A percentile compares a stretch with the other conserved stretches of the same genome.
Evolutionary conservation across 2,329 filamentous ascomycete genomes (phyloP).

Genomic region (Xylariaceae sp.): DNA sequence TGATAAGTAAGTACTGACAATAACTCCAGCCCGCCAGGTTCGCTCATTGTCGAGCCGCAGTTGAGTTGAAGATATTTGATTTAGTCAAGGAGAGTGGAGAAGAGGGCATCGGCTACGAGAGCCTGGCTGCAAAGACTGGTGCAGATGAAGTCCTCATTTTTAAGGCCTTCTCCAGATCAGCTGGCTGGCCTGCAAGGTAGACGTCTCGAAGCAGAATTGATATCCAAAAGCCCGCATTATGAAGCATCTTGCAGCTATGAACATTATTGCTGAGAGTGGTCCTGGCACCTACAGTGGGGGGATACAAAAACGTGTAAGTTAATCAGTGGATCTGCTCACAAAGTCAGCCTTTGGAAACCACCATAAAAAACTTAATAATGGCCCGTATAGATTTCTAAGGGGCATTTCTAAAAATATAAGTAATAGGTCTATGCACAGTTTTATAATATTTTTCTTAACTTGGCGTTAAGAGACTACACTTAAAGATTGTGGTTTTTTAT

Average conservation of each 20-base stretch:
- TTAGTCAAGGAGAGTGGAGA: conserved; percentile 20
- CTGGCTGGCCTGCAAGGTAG: conserved; percentile 2
- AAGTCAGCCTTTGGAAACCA: too few relatives aligned
- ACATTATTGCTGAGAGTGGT: conserved; percentile 22
- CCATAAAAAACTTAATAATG: too few relatives aligned
- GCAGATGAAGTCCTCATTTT: conserved; percentile 21
- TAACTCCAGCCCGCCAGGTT: conserved; percentile 27
- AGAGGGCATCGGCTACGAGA: conserved; percentile 16
- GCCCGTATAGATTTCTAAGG: too few relatives aligned
- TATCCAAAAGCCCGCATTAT: conserved; percentile 20
- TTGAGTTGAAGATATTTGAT: conserved; percentile 29
- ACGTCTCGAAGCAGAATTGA: neutral
- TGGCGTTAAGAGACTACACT: too few relatives aligned
- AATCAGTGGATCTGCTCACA: too few relatives aligned
- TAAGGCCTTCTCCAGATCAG: too few relatives aligned
- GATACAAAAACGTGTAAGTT: too few relatives aligned
- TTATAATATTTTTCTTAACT: too few relatives aligned
- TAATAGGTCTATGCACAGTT: too few relatives aligned
- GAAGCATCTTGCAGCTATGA: conserved; percentile 31
- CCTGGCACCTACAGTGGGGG: conserved; percentile 22
- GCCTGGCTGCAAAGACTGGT: conserved; percentile 22
- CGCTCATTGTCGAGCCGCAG: conserved; percentile 27
- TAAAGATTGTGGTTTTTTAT: too few relatives aligned
- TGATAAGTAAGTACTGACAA: conserved; percentile 1
- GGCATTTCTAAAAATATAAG: too few relatives aligned